Evolutionary conservation across 768 basidiomycete species (phyloP).

Genomic region (Hemileccinum impolitum): DNA sequence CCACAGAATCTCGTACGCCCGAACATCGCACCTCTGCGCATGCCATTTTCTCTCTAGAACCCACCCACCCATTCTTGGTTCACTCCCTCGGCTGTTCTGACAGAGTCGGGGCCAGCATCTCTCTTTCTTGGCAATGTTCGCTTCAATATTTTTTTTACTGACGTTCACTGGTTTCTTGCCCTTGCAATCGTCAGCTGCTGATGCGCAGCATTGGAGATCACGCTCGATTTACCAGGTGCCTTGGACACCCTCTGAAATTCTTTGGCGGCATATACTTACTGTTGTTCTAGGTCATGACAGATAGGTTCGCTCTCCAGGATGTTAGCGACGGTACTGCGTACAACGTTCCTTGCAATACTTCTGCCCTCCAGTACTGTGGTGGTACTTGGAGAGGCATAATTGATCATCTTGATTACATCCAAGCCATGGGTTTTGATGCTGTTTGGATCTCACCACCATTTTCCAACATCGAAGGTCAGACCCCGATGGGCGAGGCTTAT

Average conservation of each 20-base stretch:
- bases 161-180: slow-evolving; percentile 4
- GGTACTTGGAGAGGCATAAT: slow-evolving; percentile 54
- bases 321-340: slow-evolving; percentile 26
- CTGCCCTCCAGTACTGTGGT: slow-evolving; percentile 50
- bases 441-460: slow-evolving; percentile 58
- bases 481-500: slow-evolving; percentile 52
- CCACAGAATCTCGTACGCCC: slow-evolving; percentile 1
- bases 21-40: neutral
- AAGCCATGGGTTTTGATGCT: slow-evolving; percentile 59
- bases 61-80: neutral
- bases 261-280: neutral
- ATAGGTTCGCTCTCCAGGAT: slow-evolving; percentile 55
- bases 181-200: slow-evolving; percentile 30
- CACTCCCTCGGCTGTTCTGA: slow-evolving; percentile 3
- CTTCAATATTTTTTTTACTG: slow-evolving; percentile 7
- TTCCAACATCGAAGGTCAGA: slow-evolving; percentile 45
- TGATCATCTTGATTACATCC: slow-evolving; percentile 59
- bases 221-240: slow-evolving; percentile 54
- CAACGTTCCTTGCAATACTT: slow-evolving; percentile 43
- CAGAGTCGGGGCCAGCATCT: neutral
- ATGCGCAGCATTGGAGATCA: slow-evolving; percentile 47
- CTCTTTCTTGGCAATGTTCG: slow-evolving; percentile 6
- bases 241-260: neutral
- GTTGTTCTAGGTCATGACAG: slow-evolving; percentile 44
- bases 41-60: slow-evolving; percentile 5